Evolutionary conservation across 768 basidiomycete species (phyloP).

Genomic region (Pholiota microspora): DNA sequence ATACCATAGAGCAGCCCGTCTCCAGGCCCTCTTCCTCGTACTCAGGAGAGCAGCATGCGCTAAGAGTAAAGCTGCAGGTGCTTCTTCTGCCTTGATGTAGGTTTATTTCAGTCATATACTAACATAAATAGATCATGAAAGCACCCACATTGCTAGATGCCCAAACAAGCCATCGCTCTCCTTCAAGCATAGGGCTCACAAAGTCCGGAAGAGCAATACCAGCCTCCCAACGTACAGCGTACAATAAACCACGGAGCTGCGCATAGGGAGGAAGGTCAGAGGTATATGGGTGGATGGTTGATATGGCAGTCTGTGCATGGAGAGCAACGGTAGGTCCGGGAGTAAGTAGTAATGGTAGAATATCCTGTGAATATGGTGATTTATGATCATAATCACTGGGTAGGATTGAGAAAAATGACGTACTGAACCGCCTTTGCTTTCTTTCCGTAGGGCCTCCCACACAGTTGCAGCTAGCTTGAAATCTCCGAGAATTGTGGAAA

Average conservation of each 20-base stretch:
- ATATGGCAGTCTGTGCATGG: slow-evolving; percentile 62
- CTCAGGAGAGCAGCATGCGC: slow-evolving; percentile 79
- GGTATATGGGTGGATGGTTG: slow-evolving; percentile 39
- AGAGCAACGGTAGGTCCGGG: slow-evolving; percentile 60
- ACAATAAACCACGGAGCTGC: slow-evolving; percentile 66
- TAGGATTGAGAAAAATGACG: slow-evolving; percentile 21
- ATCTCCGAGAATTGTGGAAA: slow-evolving; percentile 91
- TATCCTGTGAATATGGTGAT: slow-evolving; percentile 52
- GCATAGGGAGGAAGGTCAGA: slow-evolving; percentile 56
- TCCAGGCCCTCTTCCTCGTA: slow-evolving; percentile 47
- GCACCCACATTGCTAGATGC: slow-evolving; percentile 75
- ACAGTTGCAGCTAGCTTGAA: slow-evolving; percentile 77
- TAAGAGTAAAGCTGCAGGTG: slow-evolving; percentile 73
- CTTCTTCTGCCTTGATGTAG: slow-evolving; percentile 73
- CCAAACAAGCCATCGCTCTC: slow-evolving; percentile 85
- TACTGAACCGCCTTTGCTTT: slow-evolving; percentile 85
- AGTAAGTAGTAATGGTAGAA: slow-evolving; percentile 70
- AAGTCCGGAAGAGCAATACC: slow-evolving; percentile 62
- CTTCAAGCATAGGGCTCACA: slow-evolving; percentile 54
- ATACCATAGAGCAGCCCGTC: slow-evolving; percentile 80
- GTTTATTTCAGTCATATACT: slow-evolving; percentile 8
- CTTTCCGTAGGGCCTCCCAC: slow-evolving; percentile 88
- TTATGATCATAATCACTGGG: background rate
- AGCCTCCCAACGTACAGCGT: slow-evolving; percentile 76
- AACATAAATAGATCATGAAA: background rate